Evolutionary conservation across 129 eudicot species (phyloP).

Genomic region (Heracleum sosnowskyi): DNA sequence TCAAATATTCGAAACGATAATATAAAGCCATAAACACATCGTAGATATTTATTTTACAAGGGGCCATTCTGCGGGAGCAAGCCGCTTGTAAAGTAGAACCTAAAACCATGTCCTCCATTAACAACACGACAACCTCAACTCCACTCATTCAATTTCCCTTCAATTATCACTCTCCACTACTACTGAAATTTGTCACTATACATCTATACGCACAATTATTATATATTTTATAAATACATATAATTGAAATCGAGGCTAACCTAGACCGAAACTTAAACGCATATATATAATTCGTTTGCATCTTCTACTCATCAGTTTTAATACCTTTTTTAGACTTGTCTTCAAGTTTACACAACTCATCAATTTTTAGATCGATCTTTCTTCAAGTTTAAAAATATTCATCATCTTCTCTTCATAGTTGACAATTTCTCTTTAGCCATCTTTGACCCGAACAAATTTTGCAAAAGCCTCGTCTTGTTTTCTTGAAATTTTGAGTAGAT

Average conservation of each 20-base stretch:
- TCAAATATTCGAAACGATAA: background rate
- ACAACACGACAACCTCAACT: background rate
- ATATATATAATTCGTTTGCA: background rate
- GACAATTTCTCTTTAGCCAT: background rate
- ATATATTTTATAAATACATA: no score
- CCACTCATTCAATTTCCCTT: background rate
- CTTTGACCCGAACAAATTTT: background rate
- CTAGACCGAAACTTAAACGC: background rate
- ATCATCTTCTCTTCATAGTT: background rate
- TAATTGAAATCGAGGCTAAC: no score
- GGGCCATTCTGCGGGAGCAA: conserved; percentile 2
- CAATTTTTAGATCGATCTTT: no score
- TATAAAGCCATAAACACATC: background rate
- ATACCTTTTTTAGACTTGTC: background rate
- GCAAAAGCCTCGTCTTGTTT: background rate
- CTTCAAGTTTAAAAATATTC: no score
- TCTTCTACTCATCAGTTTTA: background rate
- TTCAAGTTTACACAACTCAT: no score
- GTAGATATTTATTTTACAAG: background rate
- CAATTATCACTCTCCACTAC: conserved; percentile 3
- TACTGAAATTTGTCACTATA: background rate
- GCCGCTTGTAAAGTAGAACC: background rate
- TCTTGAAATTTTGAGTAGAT: background rate
- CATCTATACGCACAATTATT: background rate
- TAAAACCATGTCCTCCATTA: background rate